Evolutionary conservation across 371 early-diverging fungal species (phyloP), one percentile per base, ranked within the genome.

Genomic region (Amoeboaphelidium protococcarum): DNA sequence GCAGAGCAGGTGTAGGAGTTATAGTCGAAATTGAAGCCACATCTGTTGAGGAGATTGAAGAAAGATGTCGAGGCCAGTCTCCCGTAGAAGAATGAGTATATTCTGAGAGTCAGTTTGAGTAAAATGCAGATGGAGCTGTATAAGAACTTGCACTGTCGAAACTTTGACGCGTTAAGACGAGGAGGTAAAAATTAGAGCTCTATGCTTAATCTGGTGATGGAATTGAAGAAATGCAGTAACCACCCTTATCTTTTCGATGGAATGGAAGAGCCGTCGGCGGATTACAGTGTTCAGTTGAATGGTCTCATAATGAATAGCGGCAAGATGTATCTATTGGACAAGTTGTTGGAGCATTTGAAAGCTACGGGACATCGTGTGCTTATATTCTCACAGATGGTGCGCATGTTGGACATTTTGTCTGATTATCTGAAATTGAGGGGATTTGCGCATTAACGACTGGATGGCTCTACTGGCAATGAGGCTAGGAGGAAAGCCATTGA

Each of bases 11-110:
- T 95, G 52, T 70, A 69, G 16, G 74, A 82, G 4, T 60, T 96
- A 20, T 92, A 96, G 47, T 62, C 67, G 16, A 65, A 71, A 16
- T 66, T 96, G 21, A 80, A 83, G 57, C 76, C 74, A 2, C 74
- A 82, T 56, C 85, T 94, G 85, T 64, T 94, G 25, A 76, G 97
- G 24, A 76, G 97, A 2, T 61, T 94, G 40, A 96, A 96, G 59
- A 89, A 88, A 59, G 94, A 92, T 58, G 97, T 94, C 2, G 97
- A 96, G 58, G 85, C 83, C 62, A 84, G 87, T 2, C 57, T 96
- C 42, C 94, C 92, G 13, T 75, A 75, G 56, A 91, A 94, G 60
- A 77, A 81, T 0, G 97, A 97, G 55, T 74, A 82, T 22, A 89
- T 92, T 40, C 58, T 96, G 50, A 78, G 95, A 13, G 89, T 96